Percentiles rank a stretch among this genome's conserved stretches.
These are phyloP conservation scores for Hymenoscyphus repandus DNA, from an alignment of 2,329 filamentous ascomycete species.

Conservation along the genomic window DNA sequence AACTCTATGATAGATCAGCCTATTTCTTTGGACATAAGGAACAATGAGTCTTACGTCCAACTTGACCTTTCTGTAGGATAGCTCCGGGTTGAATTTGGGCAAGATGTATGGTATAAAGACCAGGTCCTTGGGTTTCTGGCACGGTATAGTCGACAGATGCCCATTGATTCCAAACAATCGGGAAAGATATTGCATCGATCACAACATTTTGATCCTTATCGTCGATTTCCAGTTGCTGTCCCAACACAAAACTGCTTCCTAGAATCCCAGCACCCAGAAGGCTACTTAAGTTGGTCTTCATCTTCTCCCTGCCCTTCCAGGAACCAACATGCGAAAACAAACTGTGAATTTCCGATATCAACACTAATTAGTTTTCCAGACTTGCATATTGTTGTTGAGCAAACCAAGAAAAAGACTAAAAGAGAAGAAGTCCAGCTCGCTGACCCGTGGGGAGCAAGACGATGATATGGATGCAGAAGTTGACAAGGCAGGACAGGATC, in stretches of 20 bases:
- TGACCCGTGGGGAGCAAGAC: background rate
- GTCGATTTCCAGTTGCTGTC: background rate
- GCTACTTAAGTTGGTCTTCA: background rate
- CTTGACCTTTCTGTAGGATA: too few species aligned
- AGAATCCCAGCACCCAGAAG: background rate
- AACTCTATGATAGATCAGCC: too few species aligned
- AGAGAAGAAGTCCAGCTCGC: slow-evolving; percentile 4
- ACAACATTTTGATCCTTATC: background rate
- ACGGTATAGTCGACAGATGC: too few species aligned
- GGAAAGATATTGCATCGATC: background rate
- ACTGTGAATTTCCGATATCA: background rate
- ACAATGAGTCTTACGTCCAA: too few species aligned
- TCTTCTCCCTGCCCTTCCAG: background rate
- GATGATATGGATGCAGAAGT: background rate
- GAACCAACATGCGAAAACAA: background rate
- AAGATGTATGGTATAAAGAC: too few species aligned
- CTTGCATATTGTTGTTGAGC: background rate
- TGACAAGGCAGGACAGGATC: background rate
- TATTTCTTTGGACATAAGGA: too few species aligned
- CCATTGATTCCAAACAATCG: too few species aligned
- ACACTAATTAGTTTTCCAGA: background rate
- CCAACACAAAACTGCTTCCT: background rate
- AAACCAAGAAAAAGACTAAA: slow-evolving; percentile 5
- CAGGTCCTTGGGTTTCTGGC: too few species aligned
- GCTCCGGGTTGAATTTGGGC: too few species aligned